A percentile compares a stretch with the other conserved stretches of the same genome.
Conservation (phyloP, 2,329 filamentous ascomycete species). For the Erysiphe pulchra region DNA sequence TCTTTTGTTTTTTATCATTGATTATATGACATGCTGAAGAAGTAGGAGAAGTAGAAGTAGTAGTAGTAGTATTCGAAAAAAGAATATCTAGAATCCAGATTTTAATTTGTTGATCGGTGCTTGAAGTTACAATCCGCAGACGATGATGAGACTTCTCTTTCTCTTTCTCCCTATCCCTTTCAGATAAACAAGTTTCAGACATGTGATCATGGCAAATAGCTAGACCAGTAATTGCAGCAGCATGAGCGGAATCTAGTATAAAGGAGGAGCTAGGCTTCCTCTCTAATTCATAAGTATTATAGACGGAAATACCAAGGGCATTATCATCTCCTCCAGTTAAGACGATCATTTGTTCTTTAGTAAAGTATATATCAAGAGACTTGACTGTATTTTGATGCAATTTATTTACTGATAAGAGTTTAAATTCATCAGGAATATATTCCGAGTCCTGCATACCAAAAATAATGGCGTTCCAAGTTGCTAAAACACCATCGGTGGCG, state of each 20-base stretch:
- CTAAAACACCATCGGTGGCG: constrained; percentile 59
- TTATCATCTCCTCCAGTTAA: constrained; percentile 78
- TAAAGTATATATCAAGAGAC: constrained; percentile 20
- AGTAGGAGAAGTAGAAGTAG: background rate
- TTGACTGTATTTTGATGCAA: constrained; percentile 72
- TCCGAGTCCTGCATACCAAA: background rate
- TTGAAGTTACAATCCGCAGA: constrained; percentile 19
- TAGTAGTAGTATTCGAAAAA: background rate
- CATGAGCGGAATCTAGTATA: constrained; percentile 34
- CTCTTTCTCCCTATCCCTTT: background rate
- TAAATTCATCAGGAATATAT: background rate
- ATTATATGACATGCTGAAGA: too few species aligned
- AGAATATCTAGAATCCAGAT: constrained; percentile 18
- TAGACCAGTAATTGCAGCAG: constrained; percentile 40
- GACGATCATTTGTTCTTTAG: constrained; percentile 21
- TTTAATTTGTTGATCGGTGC: constrained; percentile 36
- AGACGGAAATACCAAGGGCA: constrained; percentile 34
- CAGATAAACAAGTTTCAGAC: background rate
- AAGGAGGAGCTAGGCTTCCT: background rate
- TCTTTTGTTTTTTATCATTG: background rate
- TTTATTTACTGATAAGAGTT: constrained; percentile 12
- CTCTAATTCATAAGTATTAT: constrained; percentile 5
- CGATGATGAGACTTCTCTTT: background rate
- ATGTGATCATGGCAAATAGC: constrained; percentile 11
- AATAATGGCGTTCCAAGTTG: constrained; percentile 23